Conservation (phyloP, 2,329 filamentous ascomycete genomes). For the Cordyceps javanica region DNA sequence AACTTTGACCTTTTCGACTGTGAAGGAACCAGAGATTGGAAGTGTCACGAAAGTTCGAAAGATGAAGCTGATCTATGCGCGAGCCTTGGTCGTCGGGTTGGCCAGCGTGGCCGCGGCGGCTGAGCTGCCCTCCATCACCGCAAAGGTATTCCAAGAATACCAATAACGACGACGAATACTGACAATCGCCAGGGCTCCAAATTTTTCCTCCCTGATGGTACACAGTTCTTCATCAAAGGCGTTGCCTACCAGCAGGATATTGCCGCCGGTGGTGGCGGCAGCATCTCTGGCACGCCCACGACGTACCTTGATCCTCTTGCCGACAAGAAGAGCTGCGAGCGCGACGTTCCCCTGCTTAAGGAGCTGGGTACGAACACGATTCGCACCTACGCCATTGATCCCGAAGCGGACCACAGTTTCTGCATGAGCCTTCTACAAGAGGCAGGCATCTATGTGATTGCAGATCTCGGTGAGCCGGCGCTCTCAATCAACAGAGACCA, state of each 20-base stretch:
- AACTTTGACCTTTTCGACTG: no score
- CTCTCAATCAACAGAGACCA: conserved; percentile 79
- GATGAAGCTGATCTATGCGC: neutral
- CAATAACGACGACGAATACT: neutral
- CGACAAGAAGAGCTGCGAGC: conserved; percentile 63
- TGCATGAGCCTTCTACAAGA: conserved; percentile 82
- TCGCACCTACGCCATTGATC: conserved; percentile 90
- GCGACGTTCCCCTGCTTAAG: conserved; percentile 76
- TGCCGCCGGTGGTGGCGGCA: conserved; percentile 41
- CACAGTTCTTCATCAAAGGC: conserved; percentile 77
- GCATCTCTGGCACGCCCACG: conserved; percentile 33
- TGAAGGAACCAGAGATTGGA: no score
- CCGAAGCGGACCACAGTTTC: conserved; percentile 65
- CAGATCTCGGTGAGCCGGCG: conserved; percentile 77
- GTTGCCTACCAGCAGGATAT: conserved; percentile 89
- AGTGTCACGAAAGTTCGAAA: no score
- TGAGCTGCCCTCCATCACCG: conserved; percentile 52
- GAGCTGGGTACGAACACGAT: conserved; percentile 85
- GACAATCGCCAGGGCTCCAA: conserved; percentile 56
- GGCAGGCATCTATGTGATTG: conserved; percentile 90
- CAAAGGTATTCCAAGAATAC: conserved; percentile 51
- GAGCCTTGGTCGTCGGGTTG: conserved; percentile 33
- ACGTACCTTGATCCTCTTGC: conserved; percentile 78
- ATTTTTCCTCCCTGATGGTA: conserved; percentile 69
- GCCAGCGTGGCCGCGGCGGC: conserved; percentile 36